Base-by-base conservation (phyloP, 2,329 filamentous ascomycete species). In the Furcasterigmium furcatum region DNA sequence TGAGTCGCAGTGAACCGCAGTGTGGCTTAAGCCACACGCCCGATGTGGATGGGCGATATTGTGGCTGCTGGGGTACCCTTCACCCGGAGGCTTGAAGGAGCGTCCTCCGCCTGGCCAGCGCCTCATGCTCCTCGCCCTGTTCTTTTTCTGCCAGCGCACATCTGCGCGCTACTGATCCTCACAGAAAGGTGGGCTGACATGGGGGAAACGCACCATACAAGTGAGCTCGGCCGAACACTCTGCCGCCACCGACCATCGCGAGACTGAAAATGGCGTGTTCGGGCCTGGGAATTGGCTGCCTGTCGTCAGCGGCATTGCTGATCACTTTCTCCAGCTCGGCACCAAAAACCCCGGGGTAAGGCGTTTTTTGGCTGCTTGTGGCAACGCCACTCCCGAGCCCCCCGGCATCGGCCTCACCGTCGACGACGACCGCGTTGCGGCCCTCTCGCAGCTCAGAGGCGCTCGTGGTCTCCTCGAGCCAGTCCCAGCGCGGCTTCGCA, bases 401-500 rank as follows among this genome's bases (percentile, higher is more conserved):
- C 24, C 12, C 24, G 24, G 7, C 24, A 27, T 27, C 24, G 24
- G 24, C 24, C 7, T 12, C 24, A 7, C 7, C 24, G 24, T 27
- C 24, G 24, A 27, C 24, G 12, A 12, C 24, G 24, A 12, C 12
- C 7, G 24, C 32, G 32, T 35, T 35, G 8, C 32, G 7, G 16
- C 32, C 32, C 7, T 35, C 32, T 6, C 6, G 32, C 32, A 35
- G 32, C 32, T n/a, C 32, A 14, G 32, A n/a, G 16, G 16, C 32
- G 32, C 16, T 35, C 14, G 32, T 64, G 55, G 14, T 55, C 48
- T 64, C 61, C 43, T 65, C 63, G 14, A 67, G 47, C 64, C 64
- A 67, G 21, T 64, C 57, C 64, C 64, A 66, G 25, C 63, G 50
- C 4, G 62, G 41, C 41, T 58, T 57, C 5, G 36, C 44, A 5